Percentiles rank a stretch among this genome's conserved stretches.
Conservation (phyloP, 495 filamentous ascomycete species). For the Aspergillus baeticus region DNA sequence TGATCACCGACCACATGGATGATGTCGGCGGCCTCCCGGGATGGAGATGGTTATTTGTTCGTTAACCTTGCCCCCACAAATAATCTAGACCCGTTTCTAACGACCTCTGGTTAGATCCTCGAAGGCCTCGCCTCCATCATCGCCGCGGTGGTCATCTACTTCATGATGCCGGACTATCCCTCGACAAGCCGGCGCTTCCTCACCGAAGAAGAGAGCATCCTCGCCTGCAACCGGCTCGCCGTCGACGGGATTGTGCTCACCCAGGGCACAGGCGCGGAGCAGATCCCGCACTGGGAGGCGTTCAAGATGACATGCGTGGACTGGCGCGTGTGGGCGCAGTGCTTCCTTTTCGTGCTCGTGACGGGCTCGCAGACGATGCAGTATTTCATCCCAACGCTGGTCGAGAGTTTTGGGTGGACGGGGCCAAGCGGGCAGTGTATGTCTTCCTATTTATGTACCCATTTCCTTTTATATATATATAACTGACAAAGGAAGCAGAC, state of each 20-base stretch:
- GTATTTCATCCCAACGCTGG: neutral
- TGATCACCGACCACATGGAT: neutral
- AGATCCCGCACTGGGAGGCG: neutral
- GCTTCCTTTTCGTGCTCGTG: neutral
- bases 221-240: neutral
- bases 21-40: neutral
- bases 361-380: neutral
- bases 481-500: neutral
- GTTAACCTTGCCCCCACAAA: neutral
- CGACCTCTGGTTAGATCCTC: too few species aligned
- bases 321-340: conserved; percentile 1
- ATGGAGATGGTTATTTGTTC: neutral
- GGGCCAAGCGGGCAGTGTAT: neutral
- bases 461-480: too few species aligned
- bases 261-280: neutral
- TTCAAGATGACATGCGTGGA: conserved; percentile 1
- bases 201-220: neutral
- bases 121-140: neutral
- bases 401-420: neutral
- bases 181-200: neutral
- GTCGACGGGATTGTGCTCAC: neutral
- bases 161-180: conserved; percentile 3
- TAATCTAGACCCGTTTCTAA: too few species aligned
- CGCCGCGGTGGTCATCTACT: neutral
- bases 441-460: neutral